Percentiles rank a stretch among this genome's conserved stretches.
phyloP scores from a whole-genome alignment of 2,329 filamentous ascomycete genomes.

The Verticillium albo-atrum region DNA sequence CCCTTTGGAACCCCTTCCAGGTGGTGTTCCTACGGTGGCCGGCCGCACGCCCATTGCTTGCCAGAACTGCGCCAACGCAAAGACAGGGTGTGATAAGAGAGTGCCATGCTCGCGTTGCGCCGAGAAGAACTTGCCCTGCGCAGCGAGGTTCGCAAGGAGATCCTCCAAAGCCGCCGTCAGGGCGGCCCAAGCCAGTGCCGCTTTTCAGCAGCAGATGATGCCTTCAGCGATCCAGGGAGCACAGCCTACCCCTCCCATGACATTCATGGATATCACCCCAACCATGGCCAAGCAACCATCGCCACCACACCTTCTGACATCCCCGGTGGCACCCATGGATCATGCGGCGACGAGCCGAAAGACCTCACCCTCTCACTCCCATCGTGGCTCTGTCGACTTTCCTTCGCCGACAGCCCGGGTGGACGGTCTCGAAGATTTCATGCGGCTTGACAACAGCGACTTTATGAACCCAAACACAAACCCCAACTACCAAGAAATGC shows the following conservation, averaged over 20 bases:
- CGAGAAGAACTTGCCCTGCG: conserved; percentile 29
- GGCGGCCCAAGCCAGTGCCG: conserved; percentile 33
- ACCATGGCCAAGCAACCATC: conserved; percentile 15
- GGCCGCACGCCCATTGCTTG: conserved; percentile 33
- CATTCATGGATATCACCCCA: conserved; percentile 32
- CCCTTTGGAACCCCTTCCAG: conserved; percentile 38
- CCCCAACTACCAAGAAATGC: conserved; percentile 36
- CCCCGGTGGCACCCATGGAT: conserved; percentile 25
- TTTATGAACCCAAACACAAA: conserved; percentile 25
- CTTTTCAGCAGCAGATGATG: conserved; percentile 22
- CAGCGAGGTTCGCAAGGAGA: conserved; percentile 44
- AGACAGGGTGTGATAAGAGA: conserved; percentile 33
- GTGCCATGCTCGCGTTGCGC: conserved; percentile 31
- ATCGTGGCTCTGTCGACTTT: conserved; percentile 27
- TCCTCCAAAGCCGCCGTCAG: conserved; percentile 43
- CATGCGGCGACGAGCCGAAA: conserved; percentile 23
- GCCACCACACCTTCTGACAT: conserved; percentile 19
- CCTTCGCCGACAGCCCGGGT: conserved; percentile 30
- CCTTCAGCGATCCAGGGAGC: conserved; percentile 1
- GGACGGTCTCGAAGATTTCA: conserved; percentile 36
- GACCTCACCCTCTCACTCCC: conserved; percentile 25
- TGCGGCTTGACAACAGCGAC: conserved; percentile 28
- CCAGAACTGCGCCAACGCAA: conserved; percentile 31
- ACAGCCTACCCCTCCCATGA: conserved; percentile 21
- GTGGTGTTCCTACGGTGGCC: conserved; percentile 34